Base-by-base conservation (phyloP, 78 protist species). In the Dictyostelium capitatum region DNA sequence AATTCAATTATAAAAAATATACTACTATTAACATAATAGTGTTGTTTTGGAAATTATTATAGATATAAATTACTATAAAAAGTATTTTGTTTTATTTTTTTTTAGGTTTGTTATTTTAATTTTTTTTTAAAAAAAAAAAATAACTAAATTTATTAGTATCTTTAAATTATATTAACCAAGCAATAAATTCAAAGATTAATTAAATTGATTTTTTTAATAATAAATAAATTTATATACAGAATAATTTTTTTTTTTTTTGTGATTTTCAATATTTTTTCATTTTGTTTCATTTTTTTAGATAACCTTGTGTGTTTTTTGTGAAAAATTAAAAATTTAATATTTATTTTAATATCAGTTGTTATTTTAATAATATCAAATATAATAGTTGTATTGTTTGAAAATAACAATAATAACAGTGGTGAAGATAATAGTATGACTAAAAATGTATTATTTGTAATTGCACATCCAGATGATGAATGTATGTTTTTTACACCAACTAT, bases 391-490 rank as follows among this genome's bases (percentile, higher is more conserved):
- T 23, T 59, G 69, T 23, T 23, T 23, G 8, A 59, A 7, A 15
- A 56, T 20, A 57, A 1, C 7, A 0, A 57, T 56, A 19, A 56
- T 30, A 30, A 11, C 28, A 0, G 30, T 6, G 8, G 25, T 65
- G 43, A 30, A 0, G 47, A 67, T 67, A 32, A 32, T 51, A 51
- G 56, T 51, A 67, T 67, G 37, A 67, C 30, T 2, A 67, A 32
- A 32, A 67, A 32, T 28, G 7, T 67, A 28, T 67, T 67, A 67
- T 74, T 97, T 28, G 85, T 96, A 23, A 85, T 96, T 5, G 98
- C 98, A 10, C 98, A 97, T 56, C 98, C 98, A n/a, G 98, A 97
- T 67, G 98, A 97, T 53, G 98, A 97, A 82, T 89, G 95, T 20
- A 97, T 97, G 98, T 97, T 97, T 91, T 97, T 97, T 28, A 62